A percentile compares a stretch with the other conserved stretches of the same genome.
Conservation (phyloP, 768 basidiomycete species). For the Chalciporus sphaerocephalus region DNA sequence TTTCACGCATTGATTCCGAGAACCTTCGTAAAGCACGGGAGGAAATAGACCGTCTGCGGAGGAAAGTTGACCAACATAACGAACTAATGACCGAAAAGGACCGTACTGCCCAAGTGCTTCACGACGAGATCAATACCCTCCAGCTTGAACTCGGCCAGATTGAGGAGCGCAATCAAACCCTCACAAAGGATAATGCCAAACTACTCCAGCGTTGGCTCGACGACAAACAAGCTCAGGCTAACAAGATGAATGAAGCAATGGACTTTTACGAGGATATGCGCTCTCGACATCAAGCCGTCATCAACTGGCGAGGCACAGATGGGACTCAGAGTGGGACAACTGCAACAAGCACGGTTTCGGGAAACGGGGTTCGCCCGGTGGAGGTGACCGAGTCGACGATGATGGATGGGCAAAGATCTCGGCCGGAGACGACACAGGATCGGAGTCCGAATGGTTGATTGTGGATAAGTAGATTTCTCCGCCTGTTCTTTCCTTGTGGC, state of each 20-base stretch:
- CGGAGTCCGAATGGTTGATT: conserved; percentile 91
- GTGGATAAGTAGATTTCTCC: conserved; percentile 42
- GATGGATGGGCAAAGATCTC: conserved; percentile 76
- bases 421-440: conserved; percentile 63
- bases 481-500: conserved; percentile 1
- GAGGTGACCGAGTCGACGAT: conserved; percentile 32
- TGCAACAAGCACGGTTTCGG: conserved; percentile 36
- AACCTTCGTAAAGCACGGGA: conserved; percentile 72
- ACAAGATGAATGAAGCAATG: conserved; percentile 93
- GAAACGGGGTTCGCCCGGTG: conserved; percentile 43
- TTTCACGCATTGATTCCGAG: conserved; percentile 77
- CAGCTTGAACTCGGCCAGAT: conserved; percentile 89
- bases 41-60: conserved; percentile 62
- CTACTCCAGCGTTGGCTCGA: conserved; percentile 96
- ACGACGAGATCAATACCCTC: conserved; percentile 91
- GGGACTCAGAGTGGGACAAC: conserved; percentile 25
- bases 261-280: conserved; percentile 87
- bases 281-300: conserved; percentile 59
- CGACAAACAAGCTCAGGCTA: conserved; percentile 87
- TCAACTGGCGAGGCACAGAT: conserved; percentile 51
- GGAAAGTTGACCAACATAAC: conserved; percentile 78
- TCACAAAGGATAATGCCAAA: conserved; percentile 90
- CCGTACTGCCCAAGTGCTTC: conserved; percentile 84
- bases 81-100: conserved; percentile 89
- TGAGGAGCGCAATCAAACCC: conserved; percentile 78